Base-by-base conservation (phyloP, 2,329 filamentous ascomycete genomes). In the Rhinocladiella similis region DNA sequence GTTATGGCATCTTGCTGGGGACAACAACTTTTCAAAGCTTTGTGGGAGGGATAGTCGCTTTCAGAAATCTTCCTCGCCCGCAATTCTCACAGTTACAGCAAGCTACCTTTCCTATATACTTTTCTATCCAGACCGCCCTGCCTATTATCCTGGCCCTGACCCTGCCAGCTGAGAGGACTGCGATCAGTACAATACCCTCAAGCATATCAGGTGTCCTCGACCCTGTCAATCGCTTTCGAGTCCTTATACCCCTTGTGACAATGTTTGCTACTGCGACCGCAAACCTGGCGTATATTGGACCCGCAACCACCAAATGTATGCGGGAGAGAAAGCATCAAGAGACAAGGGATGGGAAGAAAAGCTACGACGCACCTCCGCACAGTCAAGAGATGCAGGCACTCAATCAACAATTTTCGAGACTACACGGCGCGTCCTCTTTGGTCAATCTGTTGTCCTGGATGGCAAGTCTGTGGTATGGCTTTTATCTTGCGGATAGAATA, bases 1-100 rank as follows among this genome's bases (percentile, higher is more conserved):
- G 90, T 70, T 96, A 95, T 75, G 91, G 91, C 63, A 91, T 90
- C 18, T 83, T 97, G 48, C 79, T 97, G 13, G 94, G 94, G 62
- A 87, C 88, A 25, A 89, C 91, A 38, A 81, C 96, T 72, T 97
- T 91, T 75, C 91, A 97, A 72, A 87, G 88, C 74, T 71, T 73
- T 73, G 77, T 87, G 57, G 78, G 77, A 49, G 85, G 91, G 56
- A 84, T 91, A 50, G 79, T 92, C 53, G 86, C 90, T 67, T 96
- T 88, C 80, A 86, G 82, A 68, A 81, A 83, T 10, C 84, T 97
- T 36, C 85, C 90, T 22, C 85, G 90, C 22, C 84, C 90, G 0
- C 85, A 90, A 69, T 97, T 99, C 77, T 84, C 87, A 22, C 80
- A 85, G 16, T 82, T 97, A 29, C 93, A 97, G 74, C 81, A 85